A percentile compares a stretch with the other conserved stretches of the same genome.
These are phyloP conservation scores for Thalassiosira oceanica DNA, from an alignment of 352 stramenopile genomes.

Conservation along the genomic window DNA sequence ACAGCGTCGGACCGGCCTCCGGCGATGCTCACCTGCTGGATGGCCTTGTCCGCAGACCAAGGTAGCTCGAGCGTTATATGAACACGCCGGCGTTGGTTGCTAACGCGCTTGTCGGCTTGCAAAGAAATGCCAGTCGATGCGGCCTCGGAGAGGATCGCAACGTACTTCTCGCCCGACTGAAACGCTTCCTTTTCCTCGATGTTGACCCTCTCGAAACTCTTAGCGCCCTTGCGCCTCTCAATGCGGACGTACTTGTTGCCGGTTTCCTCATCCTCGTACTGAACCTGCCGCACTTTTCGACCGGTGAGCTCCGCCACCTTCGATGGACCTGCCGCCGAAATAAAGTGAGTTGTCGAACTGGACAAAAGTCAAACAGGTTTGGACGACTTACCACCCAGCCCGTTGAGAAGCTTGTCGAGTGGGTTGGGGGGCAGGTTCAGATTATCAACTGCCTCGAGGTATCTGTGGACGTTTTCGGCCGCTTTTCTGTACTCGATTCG, in stretches of 20 bases:
- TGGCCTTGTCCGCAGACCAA: conserved; percentile 38
- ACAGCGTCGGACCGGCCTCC: no score
- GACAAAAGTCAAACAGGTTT: no score
- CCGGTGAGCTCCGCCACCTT: conserved; percentile 83
- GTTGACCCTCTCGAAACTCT: conserved; percentile 64
- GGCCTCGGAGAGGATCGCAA: conserved; percentile 84
- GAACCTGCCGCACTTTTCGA: conserved; percentile 38
- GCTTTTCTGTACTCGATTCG: conserved; percentile 33
- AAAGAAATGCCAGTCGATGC: conserved; percentile 82
- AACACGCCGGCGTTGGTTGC: conserved; percentile 59
- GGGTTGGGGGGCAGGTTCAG: conserved; percentile 47
- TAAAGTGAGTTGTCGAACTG: no score
- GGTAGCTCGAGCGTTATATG: conserved; percentile 83
- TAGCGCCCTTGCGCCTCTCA: conserved; percentile 45
- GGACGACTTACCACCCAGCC: no score
- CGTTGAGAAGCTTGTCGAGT: conserved; percentile 76
- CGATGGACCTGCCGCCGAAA: no score
- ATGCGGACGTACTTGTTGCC: conserved; percentile 39
- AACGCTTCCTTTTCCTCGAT: conserved; percentile 77
- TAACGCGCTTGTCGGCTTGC: conserved; percentile 63
- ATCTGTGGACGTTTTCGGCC: conserved; percentile 34
- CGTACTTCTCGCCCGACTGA: conserved; percentile 74
- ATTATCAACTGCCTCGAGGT: conserved; percentile 37
- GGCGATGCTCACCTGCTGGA: no score
- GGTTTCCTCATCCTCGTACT: conserved; percentile 16